A percentile compares a stretch with the other conserved stretches of the same genome.
These are phyloP conservation scores for Alternaria gansuensis DNA, from an alignment of 2,329 filamentous ascomycete species.

Conservation along the genomic window DNA sequence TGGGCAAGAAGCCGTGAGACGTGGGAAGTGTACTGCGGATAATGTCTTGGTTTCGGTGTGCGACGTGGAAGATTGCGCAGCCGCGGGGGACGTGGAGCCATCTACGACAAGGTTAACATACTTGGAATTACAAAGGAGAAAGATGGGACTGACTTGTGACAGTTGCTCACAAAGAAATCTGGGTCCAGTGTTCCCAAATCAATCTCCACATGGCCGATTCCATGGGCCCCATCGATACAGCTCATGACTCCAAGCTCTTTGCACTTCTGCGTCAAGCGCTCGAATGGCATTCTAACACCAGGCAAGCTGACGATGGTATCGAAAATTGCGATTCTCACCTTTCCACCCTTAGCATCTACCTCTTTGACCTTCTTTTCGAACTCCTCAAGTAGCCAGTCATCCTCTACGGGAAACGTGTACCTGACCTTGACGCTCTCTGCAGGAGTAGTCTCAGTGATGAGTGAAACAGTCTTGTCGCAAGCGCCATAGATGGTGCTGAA, in stretches of 20 bases:
- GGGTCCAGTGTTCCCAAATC: conserved; percentile 73
- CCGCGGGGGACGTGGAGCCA: conserved; percentile 86
- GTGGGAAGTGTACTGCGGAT: conserved; percentile 80
- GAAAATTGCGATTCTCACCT: conserved; percentile 74
- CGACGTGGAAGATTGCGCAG: conserved; percentile 83
- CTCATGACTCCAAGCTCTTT: conserved; percentile 73
- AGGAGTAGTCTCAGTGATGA: conserved; percentile 72
- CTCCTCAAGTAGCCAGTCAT: conserved; percentile 68
- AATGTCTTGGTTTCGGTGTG: conserved; percentile 75
- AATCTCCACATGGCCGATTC: conserved; percentile 78
- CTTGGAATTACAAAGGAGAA: neutral
- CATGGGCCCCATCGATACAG: conserved; percentile 85
- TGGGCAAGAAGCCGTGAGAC: conserved; percentile 76
- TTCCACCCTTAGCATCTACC: conserved; percentile 65
- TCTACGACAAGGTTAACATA: conserved; percentile 45
- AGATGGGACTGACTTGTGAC: conserved; percentile 49
- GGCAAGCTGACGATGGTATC: conserved; percentile 83
- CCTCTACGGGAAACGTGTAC: conserved; percentile 73
- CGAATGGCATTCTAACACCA: conserved; percentile 81
- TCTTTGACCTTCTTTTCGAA: conserved; percentile 69
- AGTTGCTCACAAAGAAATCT: conserved; percentile 88
- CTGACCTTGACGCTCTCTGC: conserved; percentile 63
- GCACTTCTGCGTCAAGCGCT: conserved; percentile 71
- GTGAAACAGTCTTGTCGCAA: conserved; percentile 77
- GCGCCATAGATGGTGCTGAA: conserved; percentile 82